Conservation (phyloP, 139 green algal species). For the Penium margaritaceum region DNA sequence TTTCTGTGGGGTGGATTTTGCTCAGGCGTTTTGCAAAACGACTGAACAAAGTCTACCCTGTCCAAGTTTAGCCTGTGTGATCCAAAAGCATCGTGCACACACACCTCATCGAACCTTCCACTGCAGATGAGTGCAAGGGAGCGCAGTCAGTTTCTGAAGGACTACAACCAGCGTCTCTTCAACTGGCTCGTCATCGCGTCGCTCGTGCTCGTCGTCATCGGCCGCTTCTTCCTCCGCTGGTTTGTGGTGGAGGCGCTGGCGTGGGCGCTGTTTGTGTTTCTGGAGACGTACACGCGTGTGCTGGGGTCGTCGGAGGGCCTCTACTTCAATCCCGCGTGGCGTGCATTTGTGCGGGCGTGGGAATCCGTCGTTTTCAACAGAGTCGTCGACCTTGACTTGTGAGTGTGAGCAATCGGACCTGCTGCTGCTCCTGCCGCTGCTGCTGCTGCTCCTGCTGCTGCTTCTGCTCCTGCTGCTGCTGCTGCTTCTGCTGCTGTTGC, state of each 20-base stretch:
- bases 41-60: no score
- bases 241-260: slow-evolving; percentile 25
- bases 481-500: no score
- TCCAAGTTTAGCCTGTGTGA: no score
- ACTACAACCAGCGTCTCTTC: slow-evolving; percentile 49
- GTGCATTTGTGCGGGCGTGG: slow-evolving; percentile 29
- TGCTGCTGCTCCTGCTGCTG: no score
- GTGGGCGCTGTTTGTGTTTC: slow-evolving; percentile 42
- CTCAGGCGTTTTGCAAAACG: no score
- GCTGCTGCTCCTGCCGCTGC: no score
- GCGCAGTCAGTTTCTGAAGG: slow-evolving; percentile 37
- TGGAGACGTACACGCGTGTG: slow-evolving; percentile 41
- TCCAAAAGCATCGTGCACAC: no score
- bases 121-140: slow-evolving; percentile 29
- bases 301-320: slow-evolving; percentile 27
- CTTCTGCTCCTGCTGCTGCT: no score
- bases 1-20: no score
- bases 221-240: slow-evolving; percentile 37
- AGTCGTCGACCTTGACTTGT: slow-evolving; percentile 36
- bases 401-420: no score
- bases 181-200: slow-evolving; percentile 44
- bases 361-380: slow-evolving; percentile 42
- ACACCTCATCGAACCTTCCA: no score
- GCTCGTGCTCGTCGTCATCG: slow-evolving; percentile 23
- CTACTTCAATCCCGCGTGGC: slow-evolving; percentile 37